Percentiles rank a stretch among this genome's conserved stretches.
Conservation (phyloP, 2,329 filamentous ascomycete species). For the Talaromyces sp. region DNA sequence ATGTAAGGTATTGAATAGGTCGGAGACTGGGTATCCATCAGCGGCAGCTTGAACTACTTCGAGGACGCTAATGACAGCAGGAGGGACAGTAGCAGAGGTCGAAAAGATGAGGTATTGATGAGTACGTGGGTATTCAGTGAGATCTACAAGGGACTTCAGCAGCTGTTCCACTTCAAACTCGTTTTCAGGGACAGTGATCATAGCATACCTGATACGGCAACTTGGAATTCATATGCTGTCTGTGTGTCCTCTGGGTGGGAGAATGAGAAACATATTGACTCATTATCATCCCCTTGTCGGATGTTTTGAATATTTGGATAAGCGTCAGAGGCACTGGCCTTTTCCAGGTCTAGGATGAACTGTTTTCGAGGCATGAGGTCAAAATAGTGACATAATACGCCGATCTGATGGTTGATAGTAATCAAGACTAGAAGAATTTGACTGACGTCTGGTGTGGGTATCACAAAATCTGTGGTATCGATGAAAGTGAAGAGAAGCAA, state of each 20-base stretch:
- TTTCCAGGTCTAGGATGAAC: constrained; percentile 59
- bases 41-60: constrained; percentile 45
- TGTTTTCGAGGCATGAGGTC: constrained; percentile 60
- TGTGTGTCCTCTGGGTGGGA: constrained; percentile 26
- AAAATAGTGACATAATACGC: not conserved
- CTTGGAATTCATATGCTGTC: constrained; percentile 34
- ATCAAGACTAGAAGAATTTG: not conserved
- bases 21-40: constrained; percentile 43
- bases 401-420: not conserved
- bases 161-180: not conserved
- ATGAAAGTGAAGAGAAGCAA: not conserved
- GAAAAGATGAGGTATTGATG: constrained; percentile 59
- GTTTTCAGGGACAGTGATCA: not conserved
- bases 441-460: not conserved
- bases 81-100: constrained; percentile 40
- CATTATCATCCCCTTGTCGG: constrained; percentile 63
- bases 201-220: constrained; percentile 38
- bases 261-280: constrained; percentile 64
- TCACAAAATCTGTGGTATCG: not conserved
- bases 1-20: constrained; percentile 49
- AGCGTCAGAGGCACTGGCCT: constrained; percentile 34
- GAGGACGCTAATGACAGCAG: constrained; percentile 36
- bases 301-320: constrained; percentile 55
- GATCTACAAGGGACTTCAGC: constrained; percentile 39
- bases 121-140: constrained; percentile 56